These are phyloP conservation scores for Pinus albicaulis DNA, from an alignment of 75 land plant species.

Conservation along the genomic window DNA sequence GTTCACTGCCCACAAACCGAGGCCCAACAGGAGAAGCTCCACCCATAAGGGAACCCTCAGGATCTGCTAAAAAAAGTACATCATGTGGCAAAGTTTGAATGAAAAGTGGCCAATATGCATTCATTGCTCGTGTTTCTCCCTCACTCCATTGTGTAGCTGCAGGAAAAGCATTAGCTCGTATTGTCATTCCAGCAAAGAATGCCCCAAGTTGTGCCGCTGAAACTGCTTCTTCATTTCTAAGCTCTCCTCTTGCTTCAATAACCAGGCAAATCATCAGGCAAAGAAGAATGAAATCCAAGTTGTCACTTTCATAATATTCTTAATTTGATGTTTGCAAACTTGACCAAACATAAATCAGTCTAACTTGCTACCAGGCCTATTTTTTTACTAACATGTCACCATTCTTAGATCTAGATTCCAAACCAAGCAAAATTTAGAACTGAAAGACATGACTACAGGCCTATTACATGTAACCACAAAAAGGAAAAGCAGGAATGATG, in stretches of 20 bases:
- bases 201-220: constrained; percentile 96
- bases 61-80: constrained; percentile 90
- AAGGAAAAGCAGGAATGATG: neutral
- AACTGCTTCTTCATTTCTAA: constrained; percentile 69
- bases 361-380: no score
- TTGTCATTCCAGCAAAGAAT: constrained; percentile 94
- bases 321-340: neutral
- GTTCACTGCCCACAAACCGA: constrained; percentile 50
- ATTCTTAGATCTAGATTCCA: neutral
- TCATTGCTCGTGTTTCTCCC: constrained; percentile 86
- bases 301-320: neutral
- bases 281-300: neutral
- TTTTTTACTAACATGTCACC: no score
- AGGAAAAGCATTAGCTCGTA: constrained; percentile 90
- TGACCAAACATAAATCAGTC: neutral
- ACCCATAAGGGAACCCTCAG: constrained; percentile 93
- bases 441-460: neutral
- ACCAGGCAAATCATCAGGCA: neutral
- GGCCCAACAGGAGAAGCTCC: constrained; percentile 55
- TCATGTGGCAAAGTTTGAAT: constrained; percentile 73
- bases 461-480: constrained; percentile 1
- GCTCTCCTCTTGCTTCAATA: constrained; percentile 78
- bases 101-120: constrained; percentile 78
- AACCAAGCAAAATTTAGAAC: neutral
- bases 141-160: constrained; percentile 95